Conservation (phyloP, 805 yeast genomes). For the Jamesozyma hellenica region DNA sequence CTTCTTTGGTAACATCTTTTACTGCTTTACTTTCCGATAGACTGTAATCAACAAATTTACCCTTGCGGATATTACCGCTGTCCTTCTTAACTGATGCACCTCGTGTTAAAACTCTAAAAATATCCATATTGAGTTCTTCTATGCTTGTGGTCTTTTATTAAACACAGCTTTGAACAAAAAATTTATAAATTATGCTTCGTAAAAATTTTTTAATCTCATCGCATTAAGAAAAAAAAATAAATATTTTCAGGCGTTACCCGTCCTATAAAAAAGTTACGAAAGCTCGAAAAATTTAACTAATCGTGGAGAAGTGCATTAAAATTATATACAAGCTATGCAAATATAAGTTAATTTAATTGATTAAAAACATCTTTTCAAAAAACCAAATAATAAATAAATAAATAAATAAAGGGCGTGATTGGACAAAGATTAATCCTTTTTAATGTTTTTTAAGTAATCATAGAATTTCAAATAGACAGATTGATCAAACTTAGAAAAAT, state of each 20-base stretch:
- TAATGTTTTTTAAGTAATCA: constrained; percentile 7
- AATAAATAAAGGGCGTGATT: neutral
- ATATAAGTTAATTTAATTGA: no score
- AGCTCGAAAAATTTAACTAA: no score
- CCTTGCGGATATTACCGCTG: constrained; percentile 17
- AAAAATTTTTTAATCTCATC: constrained; percentile 7
- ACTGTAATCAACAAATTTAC: constrained; percentile 22
- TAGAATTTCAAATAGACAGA: constrained; percentile 36
- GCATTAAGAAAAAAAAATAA: neutral
- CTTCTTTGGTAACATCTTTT: constrained; percentile 30
- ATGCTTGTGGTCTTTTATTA: neutral
- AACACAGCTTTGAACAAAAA: no score
- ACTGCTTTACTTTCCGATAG: constrained; percentile 25
- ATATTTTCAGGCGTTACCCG: no score
- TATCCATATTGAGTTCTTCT: constrained; percentile 52
- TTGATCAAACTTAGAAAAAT: constrained; percentile 46
- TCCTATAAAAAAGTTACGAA: no score
- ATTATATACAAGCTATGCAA: no score
- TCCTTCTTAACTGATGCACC: constrained; percentile 72
- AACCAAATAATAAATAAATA: no score
- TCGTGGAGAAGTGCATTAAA: no score
- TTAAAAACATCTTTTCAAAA: no score
- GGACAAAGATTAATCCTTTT: neutral
- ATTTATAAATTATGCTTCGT: no score
- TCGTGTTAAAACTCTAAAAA: constrained; percentile 71